phyloP scores from a whole-genome alignment of 1,284 basidiomycete genomes.

The Irpex rosettiformis region DNA sequence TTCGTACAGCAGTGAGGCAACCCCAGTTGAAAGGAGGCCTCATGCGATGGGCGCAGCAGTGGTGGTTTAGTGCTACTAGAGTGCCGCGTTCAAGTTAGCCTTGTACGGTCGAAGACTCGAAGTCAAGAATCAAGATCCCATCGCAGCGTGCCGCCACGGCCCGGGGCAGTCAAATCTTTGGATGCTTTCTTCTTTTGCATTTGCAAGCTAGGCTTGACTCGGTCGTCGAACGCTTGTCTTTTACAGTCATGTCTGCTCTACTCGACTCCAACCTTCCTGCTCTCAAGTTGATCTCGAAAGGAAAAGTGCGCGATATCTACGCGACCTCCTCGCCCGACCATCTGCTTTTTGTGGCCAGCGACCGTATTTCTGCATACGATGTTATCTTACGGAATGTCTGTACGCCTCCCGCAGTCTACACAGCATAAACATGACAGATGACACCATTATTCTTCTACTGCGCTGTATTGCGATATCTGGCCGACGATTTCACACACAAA shows the following conservation, averaged over 20 bases:
- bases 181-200: background rate
- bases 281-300: slow-evolving; percentile 71
- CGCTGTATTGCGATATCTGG: background rate
- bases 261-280: slow-evolving; percentile 52
- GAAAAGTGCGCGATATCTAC: slow-evolving; percentile 95
- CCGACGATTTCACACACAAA: slow-evolving; percentile 29
- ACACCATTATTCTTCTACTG: slow-evolving; percentile 1
- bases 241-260: slow-evolving; percentile 30
- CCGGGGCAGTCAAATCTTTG: background rate
- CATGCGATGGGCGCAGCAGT: too few relatives aligned
- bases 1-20: too few relatives aligned
- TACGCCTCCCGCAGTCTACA: slow-evolving; percentile 17
- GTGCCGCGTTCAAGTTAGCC: too few relatives aligned
- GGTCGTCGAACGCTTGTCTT: too few relatives aligned
- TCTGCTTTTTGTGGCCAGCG: slow-evolving; percentile 92
- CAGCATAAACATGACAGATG: slow-evolving; percentile 4
- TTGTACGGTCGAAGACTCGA: too few relatives aligned
- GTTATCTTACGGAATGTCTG: slow-evolving; percentile 89
- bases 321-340: slow-evolving; percentile 61
- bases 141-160: background rate
- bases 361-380: slow-evolving; percentile 97
- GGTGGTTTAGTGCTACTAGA: too few relatives aligned
- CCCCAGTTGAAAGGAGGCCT: too few relatives aligned
- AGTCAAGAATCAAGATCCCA: too few relatives aligned
- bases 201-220: background rate